Evolutionary conservation across 2,329 filamentous ascomycete genomes (phyloP), one percentile per base, ranked within the genome.

Genomic region (Coniochaeta hoffmannii): DNA sequence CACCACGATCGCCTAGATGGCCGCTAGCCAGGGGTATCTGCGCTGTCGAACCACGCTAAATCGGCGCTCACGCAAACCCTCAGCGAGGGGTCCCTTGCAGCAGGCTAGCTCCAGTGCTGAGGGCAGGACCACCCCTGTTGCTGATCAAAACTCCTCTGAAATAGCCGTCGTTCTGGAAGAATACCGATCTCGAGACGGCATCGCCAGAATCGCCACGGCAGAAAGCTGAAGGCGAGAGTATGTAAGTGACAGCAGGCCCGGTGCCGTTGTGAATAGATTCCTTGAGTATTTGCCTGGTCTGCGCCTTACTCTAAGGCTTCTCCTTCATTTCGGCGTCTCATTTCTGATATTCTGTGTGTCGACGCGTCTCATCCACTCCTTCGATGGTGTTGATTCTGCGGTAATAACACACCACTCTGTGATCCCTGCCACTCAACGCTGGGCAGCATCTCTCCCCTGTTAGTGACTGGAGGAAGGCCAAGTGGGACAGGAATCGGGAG

Each of bases 131-230:
- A 62, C 57, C 65, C 73, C 63, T 67, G 73, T 54, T 59, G 75
- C 60, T 68, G 72, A 78, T 75, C 74, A 73, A 34, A 50, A 50
- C 28, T 50, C 49, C 31, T 28, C 41, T 15, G 19, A 24, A 50
- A 50, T 50, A 50, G 49, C 49, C 49, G 49, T 50, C 49, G 28
- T 50, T 50, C 49, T 59, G 61, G 60, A 54, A 58, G 60, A 61
- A 59, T 59, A 49, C 53, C 36, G 51, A 28, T 15, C 36, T 50
- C 53, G 28, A 55, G 15, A 52, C 24, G 26, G 22, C 41, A 9
- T 28, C 41, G 41, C 10, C 12, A 41, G 41, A 46, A n/a, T 46
- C 41, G 41, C 41, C 41, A 46, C 36, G 41, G 41, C 41, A 46
- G 22, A 46, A 22, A 46, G 15, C 10, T 14, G 32, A 53, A 32